Base-by-base conservation (phyloP, 2,329 filamentous ascomycete genomes). In the Venturia oleaginea region DNA sequence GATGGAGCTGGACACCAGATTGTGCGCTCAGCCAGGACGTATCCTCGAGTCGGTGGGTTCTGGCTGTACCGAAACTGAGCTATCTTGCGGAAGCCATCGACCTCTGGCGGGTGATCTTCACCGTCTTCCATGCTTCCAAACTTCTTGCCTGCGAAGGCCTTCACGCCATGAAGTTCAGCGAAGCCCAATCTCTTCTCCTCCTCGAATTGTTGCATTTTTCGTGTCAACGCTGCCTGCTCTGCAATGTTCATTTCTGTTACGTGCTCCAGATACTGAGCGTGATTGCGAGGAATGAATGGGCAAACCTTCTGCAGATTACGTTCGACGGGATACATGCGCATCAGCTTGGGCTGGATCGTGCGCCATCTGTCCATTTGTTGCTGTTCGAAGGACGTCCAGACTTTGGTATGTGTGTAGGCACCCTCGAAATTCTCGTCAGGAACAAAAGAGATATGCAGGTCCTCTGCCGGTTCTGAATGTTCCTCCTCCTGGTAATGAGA, bases 21-120 rank as follows among this genome's bases (percentile, higher is more conserved):
- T n/a, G 63, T 64, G 15, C 32, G 24, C 38, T 64, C 19, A 22
- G 30, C 34, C 32, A 64, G 63, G 3, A 64, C 63, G 30, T 55
- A 42, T 10, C 34, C 30, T 13, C 63, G 54, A 46, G 19, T 43
- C 3, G 57, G 51, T 17, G 46, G 55, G 27, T 64, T 64, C 13
- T 8, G 32, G 59, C 59, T 60, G 30, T 57, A 57, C 15, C 59
- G 30, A 37, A 57, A 57, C 15, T 34, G 19, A 19, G 17, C 30
- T 15, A 15, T 34, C 51, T 57, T 57, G 27, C 15, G 27, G 30
- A n/a, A 57, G 19, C n/a, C 30, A 22, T 40, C 37, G 10, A 60
- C n/a, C 27, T 40, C 40, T 17, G 34, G 34, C 5, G 37, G 59
- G 2, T 17, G 37, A 60, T 60, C 40, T 8, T 40, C 40, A 10